Evolutionary conservation across 2,329 filamentous ascomycete genomes (phyloP).

Genomic region (Colletotrichum tropicicola): DNA sequence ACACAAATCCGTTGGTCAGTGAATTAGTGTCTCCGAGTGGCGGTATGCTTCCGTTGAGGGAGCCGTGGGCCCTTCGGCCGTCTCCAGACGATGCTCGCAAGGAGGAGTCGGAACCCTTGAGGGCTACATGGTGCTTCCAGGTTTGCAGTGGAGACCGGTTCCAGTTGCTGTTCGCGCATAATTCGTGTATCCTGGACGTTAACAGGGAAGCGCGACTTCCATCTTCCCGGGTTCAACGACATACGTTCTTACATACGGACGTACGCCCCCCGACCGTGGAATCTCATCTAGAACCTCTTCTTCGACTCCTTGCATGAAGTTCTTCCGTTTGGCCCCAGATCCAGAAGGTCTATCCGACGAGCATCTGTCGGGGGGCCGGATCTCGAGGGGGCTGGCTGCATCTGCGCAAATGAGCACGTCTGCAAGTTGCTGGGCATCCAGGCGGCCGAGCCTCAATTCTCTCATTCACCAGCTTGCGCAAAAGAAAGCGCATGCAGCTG

Average conservation of each 20-base stretch:
- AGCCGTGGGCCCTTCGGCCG: not conserved
- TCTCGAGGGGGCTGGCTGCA: not conserved
- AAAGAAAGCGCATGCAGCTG: not conserved
- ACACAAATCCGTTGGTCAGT: no score
- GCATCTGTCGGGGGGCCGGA: no score
- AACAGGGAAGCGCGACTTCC: constrained; percentile 4
- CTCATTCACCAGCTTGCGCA: not conserved
- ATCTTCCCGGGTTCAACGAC: not conserved
- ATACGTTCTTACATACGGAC: not conserved
- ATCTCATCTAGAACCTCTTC: not conserved
- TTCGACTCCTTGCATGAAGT: constrained; percentile 7
- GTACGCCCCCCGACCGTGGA: not conserved
- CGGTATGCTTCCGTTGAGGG: not conserved
- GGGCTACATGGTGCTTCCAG: not conserved
- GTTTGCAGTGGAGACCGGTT: not conserved
- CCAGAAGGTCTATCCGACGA: constrained; percentile 1
- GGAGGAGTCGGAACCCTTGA: not conserved
- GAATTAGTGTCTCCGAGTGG: no score
- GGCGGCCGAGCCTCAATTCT: not conserved
- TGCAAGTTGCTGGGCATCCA: not conserved
- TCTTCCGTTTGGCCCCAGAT: not conserved
- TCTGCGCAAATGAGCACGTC: not conserved
- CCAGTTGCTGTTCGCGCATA: constrained; percentile 11
- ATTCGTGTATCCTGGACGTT: not conserved
- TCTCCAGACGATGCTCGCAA: not conserved